A percentile compares a stretch with the other conserved stretches of the same genome.
Conservation (phyloP, 1,284 basidiomycete species). For the Puccinia hordei region DNA sequence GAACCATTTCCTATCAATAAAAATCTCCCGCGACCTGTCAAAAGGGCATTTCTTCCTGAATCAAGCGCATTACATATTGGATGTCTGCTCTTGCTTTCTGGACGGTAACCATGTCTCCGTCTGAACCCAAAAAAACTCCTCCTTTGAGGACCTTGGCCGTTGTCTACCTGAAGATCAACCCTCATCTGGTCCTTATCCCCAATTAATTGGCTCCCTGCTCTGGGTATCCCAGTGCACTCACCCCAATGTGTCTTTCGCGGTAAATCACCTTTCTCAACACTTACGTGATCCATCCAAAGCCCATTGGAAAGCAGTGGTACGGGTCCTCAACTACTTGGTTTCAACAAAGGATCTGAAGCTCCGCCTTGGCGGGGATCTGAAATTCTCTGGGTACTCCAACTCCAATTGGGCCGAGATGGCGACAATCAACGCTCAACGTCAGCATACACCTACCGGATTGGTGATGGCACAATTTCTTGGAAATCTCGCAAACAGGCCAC, state of each 20-base stretch:
- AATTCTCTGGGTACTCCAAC: background rate
- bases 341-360: constrained; percentile 3
- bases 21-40: background rate
- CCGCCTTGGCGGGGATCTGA: background rate
- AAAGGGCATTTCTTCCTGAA: background rate
- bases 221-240: constrained; percentile 13
- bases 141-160: background rate
- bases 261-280: background rate
- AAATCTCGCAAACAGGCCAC: too few species aligned
- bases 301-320: background rate
- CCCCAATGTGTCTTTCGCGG: background rate
- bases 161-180: background rate
- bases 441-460: too few species aligned
- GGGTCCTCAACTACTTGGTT: background rate
- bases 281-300: background rate
- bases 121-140: background rate
- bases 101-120: too few species aligned
- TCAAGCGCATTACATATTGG: background rate
- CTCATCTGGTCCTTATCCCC: background rate
- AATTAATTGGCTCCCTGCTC: too few species aligned
- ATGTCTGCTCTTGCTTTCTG: background rate
- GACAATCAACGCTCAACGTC: constrained; percentile 2
- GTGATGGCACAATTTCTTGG: too few species aligned
- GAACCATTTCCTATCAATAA: constrained; percentile 1
- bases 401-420: background rate